phyloP scores from a whole-genome alignment of 495 filamentous ascomycete genomes.

The Neurospora cerealis region DNA sequence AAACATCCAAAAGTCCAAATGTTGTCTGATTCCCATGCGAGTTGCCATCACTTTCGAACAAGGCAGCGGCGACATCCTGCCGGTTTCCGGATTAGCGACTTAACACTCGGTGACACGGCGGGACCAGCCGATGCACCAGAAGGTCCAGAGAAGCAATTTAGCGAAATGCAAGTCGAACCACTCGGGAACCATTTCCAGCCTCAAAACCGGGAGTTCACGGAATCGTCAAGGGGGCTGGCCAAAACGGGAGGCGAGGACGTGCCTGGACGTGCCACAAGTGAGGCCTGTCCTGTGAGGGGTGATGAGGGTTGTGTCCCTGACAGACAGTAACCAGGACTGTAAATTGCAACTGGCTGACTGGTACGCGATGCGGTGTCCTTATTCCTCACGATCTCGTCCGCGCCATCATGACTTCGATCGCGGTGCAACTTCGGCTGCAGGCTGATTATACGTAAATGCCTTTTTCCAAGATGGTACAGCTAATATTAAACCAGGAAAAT shows the following conservation, averaged over 20 bases:
- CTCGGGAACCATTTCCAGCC: background rate
- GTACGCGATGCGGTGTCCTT: background rate
- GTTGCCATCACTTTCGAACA: background rate
- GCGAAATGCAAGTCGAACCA: background rate
- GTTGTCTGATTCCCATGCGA: background rate
- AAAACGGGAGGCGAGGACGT: background rate
- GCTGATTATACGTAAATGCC: background rate
- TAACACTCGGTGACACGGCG: background rate
- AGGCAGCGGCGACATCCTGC: background rate
- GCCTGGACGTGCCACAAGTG: background rate
- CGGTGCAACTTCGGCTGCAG: background rate
- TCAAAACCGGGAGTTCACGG: background rate
- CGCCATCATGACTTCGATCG: background rate
- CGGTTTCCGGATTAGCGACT: background rate
- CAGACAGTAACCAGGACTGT: background rate
- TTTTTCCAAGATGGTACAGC: background rate
- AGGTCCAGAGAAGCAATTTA: background rate
- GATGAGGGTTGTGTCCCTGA: background rate
- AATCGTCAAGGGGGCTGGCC: background rate
- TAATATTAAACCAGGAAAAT: background rate
- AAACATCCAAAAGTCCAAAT: background rate
- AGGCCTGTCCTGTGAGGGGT: background rate
- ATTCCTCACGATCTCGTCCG: background rate
- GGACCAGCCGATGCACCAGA: background rate
- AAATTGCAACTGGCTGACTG: background rate